A percentile compares a stretch with the other conserved stretches of the same genome.
phyloP scores from a whole-genome alignment of 257 asterid genomes.

The Leonotis leonurus region DNA sequence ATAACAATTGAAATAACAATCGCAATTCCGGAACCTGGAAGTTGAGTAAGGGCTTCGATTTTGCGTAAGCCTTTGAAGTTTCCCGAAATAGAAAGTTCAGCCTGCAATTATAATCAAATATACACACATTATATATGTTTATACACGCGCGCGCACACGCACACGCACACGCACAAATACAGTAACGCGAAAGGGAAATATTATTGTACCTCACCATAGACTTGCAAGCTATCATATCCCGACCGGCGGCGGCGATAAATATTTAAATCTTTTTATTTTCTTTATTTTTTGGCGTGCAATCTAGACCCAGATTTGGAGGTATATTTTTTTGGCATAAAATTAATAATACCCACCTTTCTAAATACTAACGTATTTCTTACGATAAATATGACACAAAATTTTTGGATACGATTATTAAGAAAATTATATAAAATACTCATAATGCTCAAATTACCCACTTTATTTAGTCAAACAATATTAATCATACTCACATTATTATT shows the following conservation, averaged over 20 bases:
- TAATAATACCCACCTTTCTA: too few relatives aligned
- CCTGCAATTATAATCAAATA: slow-evolving; percentile 22
- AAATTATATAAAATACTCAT: too few relatives aligned
- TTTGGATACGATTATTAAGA: too few relatives aligned
- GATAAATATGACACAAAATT: too few relatives aligned
- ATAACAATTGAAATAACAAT: not conserved
- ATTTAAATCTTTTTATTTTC: not conserved
- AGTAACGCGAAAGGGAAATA: not conserved
- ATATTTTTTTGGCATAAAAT: too few relatives aligned
- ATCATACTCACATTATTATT: too few relatives aligned
- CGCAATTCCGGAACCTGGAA: slow-evolving; percentile 29
- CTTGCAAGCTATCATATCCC: slow-evolving; percentile 32
- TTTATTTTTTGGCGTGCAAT: not conserved
- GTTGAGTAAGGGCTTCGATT: slow-evolving; percentile 24
- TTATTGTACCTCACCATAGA: slow-evolving; percentile 31
- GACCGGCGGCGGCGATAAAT: slow-evolving; percentile 7
- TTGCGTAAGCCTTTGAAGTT: slow-evolving; percentile 14
- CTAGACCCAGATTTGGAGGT: too few relatives aligned
- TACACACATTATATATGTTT: too few relatives aligned
- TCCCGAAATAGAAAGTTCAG: slow-evolving; percentile 25
- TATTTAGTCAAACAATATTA: too few relatives aligned
- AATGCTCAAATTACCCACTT: too few relatives aligned
- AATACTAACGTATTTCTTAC: too few relatives aligned
- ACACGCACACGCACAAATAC: not conserved
- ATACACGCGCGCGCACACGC: too few relatives aligned